These are phyloP conservation scores for Eragrostis tef DNA, from an alignment of 202 grass and related monocot species.

Conservation along the genomic window DNA sequence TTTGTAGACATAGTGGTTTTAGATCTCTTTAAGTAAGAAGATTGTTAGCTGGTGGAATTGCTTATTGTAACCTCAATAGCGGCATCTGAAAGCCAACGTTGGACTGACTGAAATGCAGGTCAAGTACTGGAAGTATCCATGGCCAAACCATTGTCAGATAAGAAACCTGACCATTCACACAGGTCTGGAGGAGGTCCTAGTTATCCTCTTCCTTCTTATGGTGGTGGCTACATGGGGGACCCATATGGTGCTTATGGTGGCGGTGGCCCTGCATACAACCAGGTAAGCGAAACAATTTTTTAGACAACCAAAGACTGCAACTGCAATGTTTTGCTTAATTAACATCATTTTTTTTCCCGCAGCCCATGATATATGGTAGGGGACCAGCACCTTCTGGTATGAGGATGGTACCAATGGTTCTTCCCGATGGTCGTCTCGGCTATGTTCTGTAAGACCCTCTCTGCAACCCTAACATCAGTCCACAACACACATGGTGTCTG, in stretches of 20 bases:
- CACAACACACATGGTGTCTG: not conserved
- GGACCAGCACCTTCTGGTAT: constrained; percentile 86
- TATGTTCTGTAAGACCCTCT: constrained; percentile 85
- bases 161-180: constrained; percentile 66
- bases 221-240: constrained; percentile 79
- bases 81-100: constrained; percentile 8
- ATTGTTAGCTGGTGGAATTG: not conserved
- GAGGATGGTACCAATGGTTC: constrained; percentile 98
- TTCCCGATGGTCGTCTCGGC: constrained; percentile 88
- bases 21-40: not conserved
- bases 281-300: constrained; percentile 52
- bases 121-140: constrained; percentile 84
- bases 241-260: constrained; percentile 89
- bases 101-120: constrained; percentile 50
- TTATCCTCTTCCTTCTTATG: constrained; percentile 67
- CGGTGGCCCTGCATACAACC: constrained; percentile 61
- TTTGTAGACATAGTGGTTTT: not conserved
- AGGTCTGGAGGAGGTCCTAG: constrained; percentile 61
- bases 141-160: constrained; percentile 87
- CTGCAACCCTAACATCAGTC: not conserved
- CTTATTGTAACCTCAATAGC: not conserved
- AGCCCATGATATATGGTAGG: constrained; percentile 99
- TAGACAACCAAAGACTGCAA: not conserved
- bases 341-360: constrained; percentile 1
- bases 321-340: not conserved